Evolutionary conservation across 164 flowering plant genomes (phyloP), one percentile per base, ranked within the genome.

Genomic region (Malania oleifera): DNA sequence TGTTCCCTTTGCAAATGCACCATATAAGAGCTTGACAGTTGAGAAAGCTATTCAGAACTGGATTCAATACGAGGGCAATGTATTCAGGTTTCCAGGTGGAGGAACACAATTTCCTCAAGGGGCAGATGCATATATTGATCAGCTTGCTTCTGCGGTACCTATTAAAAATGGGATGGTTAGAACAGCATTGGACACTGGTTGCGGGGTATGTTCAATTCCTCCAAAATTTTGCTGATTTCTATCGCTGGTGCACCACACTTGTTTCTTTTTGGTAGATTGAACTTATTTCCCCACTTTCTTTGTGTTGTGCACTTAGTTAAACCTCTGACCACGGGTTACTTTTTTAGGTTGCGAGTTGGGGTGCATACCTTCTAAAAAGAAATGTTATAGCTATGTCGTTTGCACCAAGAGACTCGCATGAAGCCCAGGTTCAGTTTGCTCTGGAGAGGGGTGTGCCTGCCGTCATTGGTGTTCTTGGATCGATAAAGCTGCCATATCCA

Each of bases 31-130:
- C 65, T 76, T 91, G 77, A 91, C 96, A 1, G 88, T 91, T 26
- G 98, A 91, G 74, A 91, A 91, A 82, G 98, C 98, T 43, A 76
- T 88, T 55, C 98, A 91, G 75, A 88, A 91, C 57, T 91, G 98
- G 98, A 77, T 91, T 26, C 98, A 91, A 53, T 88, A 82, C 62
- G 96, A 91, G 67, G 96, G 96, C 23, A 80, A 82, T 64, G 93
- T 86, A 0, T 91, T 91, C 57, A 79, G 91, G 64, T 88, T 91
- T 53, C 98, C 98, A 4, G 98, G 96, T 65, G 98, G 98, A 52
- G 98, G 98, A 44, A 88, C 96, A 18, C 93, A 86, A 71, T 88
- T 91, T 69, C 95, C 98, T 54, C 91, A 83, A 62, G 98, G 98
- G 10, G 98, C 98, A 28, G 96, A 88, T 69, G 71, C 72, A 56